A percentile compares a stretch with the other conserved stretches of the same genome.
phyloP scores from a whole-genome alignment of 805 yeast species.

The Debaryomyces castellii region DNA sequence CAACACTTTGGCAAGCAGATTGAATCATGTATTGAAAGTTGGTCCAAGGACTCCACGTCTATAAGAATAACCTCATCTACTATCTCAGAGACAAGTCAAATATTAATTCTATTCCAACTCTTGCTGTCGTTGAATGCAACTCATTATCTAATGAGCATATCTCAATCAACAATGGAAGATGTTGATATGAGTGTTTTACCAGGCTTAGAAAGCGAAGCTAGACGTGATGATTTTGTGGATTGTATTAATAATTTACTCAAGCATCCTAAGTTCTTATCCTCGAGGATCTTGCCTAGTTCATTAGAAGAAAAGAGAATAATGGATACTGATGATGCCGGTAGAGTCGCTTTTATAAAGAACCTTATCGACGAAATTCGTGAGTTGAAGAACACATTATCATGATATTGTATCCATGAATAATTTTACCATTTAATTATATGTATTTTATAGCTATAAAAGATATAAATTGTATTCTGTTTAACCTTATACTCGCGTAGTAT shows the following conservation, averaged over 20 bases:
- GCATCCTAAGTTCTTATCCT: slow-evolving; percentile 80
- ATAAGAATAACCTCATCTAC: slow-evolving; percentile 36
- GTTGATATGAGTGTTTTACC: slow-evolving; percentile 42
- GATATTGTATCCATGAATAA: neutral
- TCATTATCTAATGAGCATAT: slow-evolving; percentile 34
- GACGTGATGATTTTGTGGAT: slow-evolving; percentile 57
- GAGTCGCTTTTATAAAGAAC: slow-evolving; percentile 23
- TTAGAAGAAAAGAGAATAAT: slow-evolving; percentile 61
- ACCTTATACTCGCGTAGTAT: neutral
- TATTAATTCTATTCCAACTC: slow-evolving; percentile 62
- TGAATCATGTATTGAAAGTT: slow-evolving; percentile 57
- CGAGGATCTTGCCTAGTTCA: slow-evolving; percentile 64
- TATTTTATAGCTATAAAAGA: neutral
- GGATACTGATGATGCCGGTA: slow-evolving; percentile 42
- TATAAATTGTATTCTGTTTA: neutral
- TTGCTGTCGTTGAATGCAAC: slow-evolving; percentile 54
- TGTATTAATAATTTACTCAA: slow-evolving; percentile 72
- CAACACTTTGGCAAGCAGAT: slow-evolving; percentile 67
- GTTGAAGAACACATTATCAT: slow-evolving; percentile 26
- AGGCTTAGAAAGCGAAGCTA: slow-evolving; percentile 60
- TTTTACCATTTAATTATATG: neutral
- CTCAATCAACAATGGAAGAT: slow-evolving; percentile 9
- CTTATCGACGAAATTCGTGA: slow-evolving; percentile 38
- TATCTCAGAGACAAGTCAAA: slow-evolving; percentile 49
- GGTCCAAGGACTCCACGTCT: slow-evolving; percentile 60